Evolutionary conservation across 2,329 filamentous ascomycete species (phyloP).

Genomic region (Colletotrichum sidae): DNA sequence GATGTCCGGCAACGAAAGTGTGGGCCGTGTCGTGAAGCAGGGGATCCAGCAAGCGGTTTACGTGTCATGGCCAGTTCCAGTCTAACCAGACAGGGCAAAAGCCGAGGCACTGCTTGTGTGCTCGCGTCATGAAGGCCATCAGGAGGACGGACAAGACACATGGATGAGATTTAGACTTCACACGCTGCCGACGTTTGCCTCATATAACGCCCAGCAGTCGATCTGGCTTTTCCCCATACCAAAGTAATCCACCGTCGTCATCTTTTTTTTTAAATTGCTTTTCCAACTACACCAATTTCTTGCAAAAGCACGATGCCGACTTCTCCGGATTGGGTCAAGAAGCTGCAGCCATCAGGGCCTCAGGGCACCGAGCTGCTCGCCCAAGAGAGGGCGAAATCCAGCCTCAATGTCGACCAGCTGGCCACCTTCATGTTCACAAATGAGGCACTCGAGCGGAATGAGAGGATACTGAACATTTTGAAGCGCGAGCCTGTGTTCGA

Average conservation of each 20-base stretch:
- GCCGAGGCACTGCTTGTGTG: conserved; percentile 25
- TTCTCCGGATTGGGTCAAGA: conserved; percentile 40
- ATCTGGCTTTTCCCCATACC: too few species aligned
- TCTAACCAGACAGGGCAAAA: conserved; percentile 30
- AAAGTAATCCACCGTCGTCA: too few species aligned
- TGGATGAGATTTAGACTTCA: conserved; percentile 24
- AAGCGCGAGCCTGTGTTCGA: conserved; percentile 78
- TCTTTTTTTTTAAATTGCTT: too few species aligned
- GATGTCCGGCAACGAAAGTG: not conserved
- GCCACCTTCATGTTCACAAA: conserved; percentile 77
- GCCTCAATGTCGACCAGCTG: conserved; percentile 74
- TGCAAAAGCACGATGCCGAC: conserved; percentile 24
- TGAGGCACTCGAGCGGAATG: conserved; percentile 70
- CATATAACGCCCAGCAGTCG: too few species aligned
- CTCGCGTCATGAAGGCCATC: conserved; percentile 28
- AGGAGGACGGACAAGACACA: conserved; percentile 18
- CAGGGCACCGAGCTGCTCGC: conserved; percentile 77
- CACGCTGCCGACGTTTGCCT: not conserved
- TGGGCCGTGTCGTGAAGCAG: not conserved
- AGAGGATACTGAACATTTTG: conserved; percentile 72
- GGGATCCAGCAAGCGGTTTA: conserved; percentile 11
- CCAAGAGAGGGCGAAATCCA: conserved; percentile 76
- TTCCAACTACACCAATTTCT: too few species aligned
- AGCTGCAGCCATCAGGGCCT: conserved; percentile 61
- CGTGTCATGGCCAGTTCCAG: conserved; percentile 3